Evolutionary conservation across 176 grass and related monocot species (phyloP), one percentile per base, ranked within the genome.

Genomic region (Triticum monococcum): DNA sequence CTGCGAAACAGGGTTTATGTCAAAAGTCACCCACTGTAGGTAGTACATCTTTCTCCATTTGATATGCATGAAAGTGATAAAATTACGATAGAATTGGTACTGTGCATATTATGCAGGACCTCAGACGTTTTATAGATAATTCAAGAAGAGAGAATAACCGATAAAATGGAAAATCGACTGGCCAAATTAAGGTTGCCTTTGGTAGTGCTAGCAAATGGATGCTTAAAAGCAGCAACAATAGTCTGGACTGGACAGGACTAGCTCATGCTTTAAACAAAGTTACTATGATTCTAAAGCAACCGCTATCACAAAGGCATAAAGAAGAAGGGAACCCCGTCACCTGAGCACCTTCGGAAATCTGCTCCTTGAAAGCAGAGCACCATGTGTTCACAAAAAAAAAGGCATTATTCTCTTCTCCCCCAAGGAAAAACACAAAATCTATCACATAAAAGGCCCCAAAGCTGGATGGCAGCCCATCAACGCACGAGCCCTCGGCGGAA

Each of bases 361-460:
- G 81, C 75, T n/a, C 33, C 85, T 84, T 38, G 5, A 87, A 91
- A 91, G 89, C 67, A n/a, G 33, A 79, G 35, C 80, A 73, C 41
- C 5, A 7, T n/a, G 84, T 73, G 18, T 52, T 52, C 1, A 52
- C 14, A 5, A 79, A 83, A 68, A 83, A 68, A 20, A 68, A 33
- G 1, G 48, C 0, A 14, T 52, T 52, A 16, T 10, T 54, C 37
- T 18, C 31, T 10, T 54, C 37, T 18, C 31, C 26, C 50, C 48
- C 54, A 3, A 1, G 65, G 46, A 11, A 28, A 79, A 81, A 28
- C 26, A 64, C 17, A 79, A 22, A 86, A 65, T 43, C 52, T 46
- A 28, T 5, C 79, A 9, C 79, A 72, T 82, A 66, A 68, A 90
- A 90, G 79, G 89, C 74, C 41, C 62, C 80, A 18, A 66, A 36